These are phyloP conservation scores for Pythium biforme DNA, from an alignment of 352 stramenopile species.

Conservation along the genomic window DNA sequence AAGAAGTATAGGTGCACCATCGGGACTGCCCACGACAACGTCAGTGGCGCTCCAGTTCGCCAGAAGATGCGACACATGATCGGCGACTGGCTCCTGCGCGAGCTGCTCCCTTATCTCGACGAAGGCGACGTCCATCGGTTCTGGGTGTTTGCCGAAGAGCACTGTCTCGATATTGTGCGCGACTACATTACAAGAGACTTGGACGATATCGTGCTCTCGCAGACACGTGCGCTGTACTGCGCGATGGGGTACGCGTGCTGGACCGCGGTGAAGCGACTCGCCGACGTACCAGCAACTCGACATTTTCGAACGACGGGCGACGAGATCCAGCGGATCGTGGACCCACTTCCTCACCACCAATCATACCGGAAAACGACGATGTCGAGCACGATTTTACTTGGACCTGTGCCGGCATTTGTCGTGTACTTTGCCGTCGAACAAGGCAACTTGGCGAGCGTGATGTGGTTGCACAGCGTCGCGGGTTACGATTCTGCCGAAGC, in stretches of 20 bases:
- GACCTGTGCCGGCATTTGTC: not conserved
- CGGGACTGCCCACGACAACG: no score
- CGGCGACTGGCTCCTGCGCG: not conserved
- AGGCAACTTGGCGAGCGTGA: not conserved
- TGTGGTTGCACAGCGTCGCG: not conserved
- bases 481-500: not conserved
- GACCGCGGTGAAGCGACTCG: not conserved
- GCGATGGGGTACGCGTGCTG: not conserved
- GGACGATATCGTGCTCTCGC: not conserved
- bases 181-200: not conserved
- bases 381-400: not conserved
- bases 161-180: not conserved
- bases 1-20: no score
- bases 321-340: not conserved
- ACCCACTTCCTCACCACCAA: not conserved
- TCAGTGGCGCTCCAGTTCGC: no score
- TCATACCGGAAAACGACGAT: not conserved
- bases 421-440: not conserved
- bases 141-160: conserved; percentile 2
- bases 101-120: not conserved
- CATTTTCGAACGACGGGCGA: no score
- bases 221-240: not conserved
- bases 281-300: not conserved
- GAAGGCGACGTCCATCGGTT: conserved; percentile 4
- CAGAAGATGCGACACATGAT: not conserved